phyloP scores from a whole-genome alignment of 2,329 filamentous ascomycete species.

The Torrubiella hemipterigena region DNA sequence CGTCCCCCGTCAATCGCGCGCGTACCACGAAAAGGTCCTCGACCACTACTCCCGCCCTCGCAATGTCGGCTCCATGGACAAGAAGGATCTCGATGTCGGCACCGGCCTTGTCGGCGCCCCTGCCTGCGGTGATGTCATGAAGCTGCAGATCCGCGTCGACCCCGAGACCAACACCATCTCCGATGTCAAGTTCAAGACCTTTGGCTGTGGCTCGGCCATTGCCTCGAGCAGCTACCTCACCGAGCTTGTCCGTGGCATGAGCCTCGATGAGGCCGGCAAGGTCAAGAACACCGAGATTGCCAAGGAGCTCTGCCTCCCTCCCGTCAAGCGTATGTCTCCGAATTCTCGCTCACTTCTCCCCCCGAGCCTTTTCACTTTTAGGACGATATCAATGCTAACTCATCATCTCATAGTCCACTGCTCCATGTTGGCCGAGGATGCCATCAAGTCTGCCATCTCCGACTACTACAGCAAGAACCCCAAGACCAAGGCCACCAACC shows the following conservation, averaged over 20 bases:
- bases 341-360: no score
- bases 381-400: slow-evolving; percentile 14
- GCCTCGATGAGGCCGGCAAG: slow-evolving; percentile 76
- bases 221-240: slow-evolving; percentile 91
- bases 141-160: slow-evolving; percentile 70
- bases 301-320: slow-evolving; percentile 82
- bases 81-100: slow-evolving; percentile 71
- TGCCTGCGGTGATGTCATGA: slow-evolving; percentile 87
- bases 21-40: slow-evolving; percentile 41
- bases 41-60: slow-evolving; percentile 41
- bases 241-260: slow-evolving; percentile 95
- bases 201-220: slow-evolving; percentile 89
- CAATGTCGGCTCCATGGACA: slow-evolving; percentile 48
- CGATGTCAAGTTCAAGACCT: slow-evolving; percentile 97
- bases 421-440: slow-evolving; percentile 80
- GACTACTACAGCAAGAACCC: slow-evolving; percentile 77
- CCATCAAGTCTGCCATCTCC: slow-evolving; percentile 80
- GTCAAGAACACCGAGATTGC: slow-evolving; percentile 98
- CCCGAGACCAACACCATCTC: slow-evolving; percentile 77
- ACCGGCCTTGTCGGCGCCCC: slow-evolving; percentile 85
- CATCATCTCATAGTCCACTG: slow-evolving; percentile 57
- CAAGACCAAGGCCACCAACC: slow-evolving; percentile 48
- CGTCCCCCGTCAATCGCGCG: slow-evolving; percentile 28
- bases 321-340: slow-evolving; percentile 63
- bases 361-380: no score